Evolutionary conservation across 192 early-diverging fungal genomes (phyloP), one percentile per base, ranked within the genome.

Genomic region (Podila verticillata): DNA sequence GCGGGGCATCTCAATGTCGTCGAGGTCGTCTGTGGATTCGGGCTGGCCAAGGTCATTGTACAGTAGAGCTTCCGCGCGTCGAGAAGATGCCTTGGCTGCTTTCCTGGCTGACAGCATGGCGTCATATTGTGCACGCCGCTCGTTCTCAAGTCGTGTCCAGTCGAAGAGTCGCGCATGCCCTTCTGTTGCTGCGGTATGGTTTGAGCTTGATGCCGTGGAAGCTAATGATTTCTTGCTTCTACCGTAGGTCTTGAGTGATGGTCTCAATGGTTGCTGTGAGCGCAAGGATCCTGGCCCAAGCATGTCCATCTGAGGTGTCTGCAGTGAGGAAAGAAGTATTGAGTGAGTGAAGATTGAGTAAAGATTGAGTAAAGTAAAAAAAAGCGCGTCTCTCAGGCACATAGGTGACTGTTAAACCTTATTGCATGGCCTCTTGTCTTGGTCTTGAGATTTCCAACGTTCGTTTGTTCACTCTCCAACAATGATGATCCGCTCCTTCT

Each of bases 251-350:
- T 72, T 80, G 24, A 72, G 60, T 1, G 39, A 47, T 48, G 75
- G 48, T 17, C 63, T 65, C 9, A 57, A n/a, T n/a, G 74, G 59
- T 26, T 71, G 75, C 47, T 68, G 57, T 26, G 66, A 65, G 48
- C 70, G 77, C 61, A 80, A 54, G 65, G 77, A 72, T 17, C 59
- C 59, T n/a, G 77, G 69, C 35, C 51, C 77, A 15, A 68, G 77
- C 77, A 80, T 80, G 77, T 65, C 68, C 56, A 70, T 44, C 7
- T 44, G 30, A 0, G 39, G 39, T 34, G 10, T 34, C 19, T 35
- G 32, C 15, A 9, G 24, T 26, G 39, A 19, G 9, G 8, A 22
- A 39, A 36, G 9, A 32, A 44, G 7, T 10, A 63, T 10, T 19
- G 35, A 35, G 22, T 24, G 48, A 22, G 9, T 54, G 49, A 20